Evolutionary conservation across 75 land plant species (phyloP).

Genomic region (Pinus albicaulis): DNA sequence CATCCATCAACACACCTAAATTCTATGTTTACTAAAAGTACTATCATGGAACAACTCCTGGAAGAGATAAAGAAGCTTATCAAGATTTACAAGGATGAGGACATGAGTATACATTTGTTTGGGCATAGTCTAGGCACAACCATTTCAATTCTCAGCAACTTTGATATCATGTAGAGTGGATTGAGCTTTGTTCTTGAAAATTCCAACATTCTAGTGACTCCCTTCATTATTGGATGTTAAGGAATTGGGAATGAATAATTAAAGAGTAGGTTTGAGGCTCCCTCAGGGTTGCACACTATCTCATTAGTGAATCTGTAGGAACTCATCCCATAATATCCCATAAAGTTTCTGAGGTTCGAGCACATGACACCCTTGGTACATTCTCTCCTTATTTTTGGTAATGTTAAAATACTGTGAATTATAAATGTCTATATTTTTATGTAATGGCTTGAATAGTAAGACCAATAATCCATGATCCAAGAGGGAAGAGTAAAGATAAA

Average conservation of each 20-base stretch:
- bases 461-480: no score
- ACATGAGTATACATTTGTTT: conserved; percentile 43
- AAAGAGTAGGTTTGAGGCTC: conserved; percentile 20
- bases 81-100: conserved; percentile 46
- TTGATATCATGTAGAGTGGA: conserved; percentile 51
- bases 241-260: conserved; percentile 59
- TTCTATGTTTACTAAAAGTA: conserved; percentile 34
- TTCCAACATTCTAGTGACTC: conserved; percentile 29
- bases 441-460: no score
- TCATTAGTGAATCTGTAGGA: conserved; percentile 53
- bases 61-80: conserved; percentile 22
- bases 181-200: conserved; percentile 1
- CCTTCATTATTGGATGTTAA: conserved; percentile 62
- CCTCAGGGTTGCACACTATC: conserved; percentile 32
- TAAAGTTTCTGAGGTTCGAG: conserved; percentile 26
- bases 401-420: no score
- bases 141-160: conserved; percentile 47
- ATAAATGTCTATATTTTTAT: no score
- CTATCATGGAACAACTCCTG: conserved; percentile 36
- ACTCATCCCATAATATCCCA: conserved; percentile 56
- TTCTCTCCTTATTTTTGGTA: no score
- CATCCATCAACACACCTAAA: conserved; percentile 29
- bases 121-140: conserved; percentile 79
- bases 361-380: neutral
- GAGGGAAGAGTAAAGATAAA: no score